Conservation (phyloP, 2,329 filamentous ascomycete species). For the Fusarium sp. region DNA sequence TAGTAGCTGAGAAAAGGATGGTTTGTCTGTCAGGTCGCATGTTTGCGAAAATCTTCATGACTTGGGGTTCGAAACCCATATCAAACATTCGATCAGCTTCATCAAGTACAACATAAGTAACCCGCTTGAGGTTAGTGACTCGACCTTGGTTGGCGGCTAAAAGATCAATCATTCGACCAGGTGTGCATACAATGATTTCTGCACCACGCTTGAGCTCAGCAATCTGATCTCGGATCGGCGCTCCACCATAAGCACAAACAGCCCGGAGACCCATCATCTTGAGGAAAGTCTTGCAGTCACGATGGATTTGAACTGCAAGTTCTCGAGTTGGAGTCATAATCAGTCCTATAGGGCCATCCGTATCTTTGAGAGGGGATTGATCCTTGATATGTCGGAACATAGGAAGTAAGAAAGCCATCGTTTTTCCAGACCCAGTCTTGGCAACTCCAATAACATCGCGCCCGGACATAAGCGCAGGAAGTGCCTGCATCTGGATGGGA, state of each 20-base stretch:
- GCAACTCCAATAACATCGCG: conserved; percentile 96
- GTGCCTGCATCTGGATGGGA: conserved; percentile 93
- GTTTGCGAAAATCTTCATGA: conserved; percentile 95
- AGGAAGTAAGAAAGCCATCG: conserved; percentile 91
- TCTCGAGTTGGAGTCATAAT: conserved; percentile 97
- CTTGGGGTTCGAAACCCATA: conserved; percentile 98
- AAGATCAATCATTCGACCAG: conserved; percentile 95
- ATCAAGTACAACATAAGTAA: conserved; percentile 95
- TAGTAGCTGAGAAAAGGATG: conserved; percentile 95
- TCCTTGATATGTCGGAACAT: conserved; percentile 99
- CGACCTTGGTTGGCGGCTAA: conserved; percentile 93
- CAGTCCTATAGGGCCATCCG: conserved; percentile 88
- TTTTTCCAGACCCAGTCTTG: conserved; percentile 98
- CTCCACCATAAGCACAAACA: conserved; percentile 94
- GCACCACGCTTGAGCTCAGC: conserved; percentile 95
- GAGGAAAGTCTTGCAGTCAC: conserved; percentile 93
- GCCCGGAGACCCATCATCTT: conserved; percentile 87
- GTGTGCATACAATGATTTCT: conserved; percentile 95
- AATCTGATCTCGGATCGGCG: conserved; percentile 97
- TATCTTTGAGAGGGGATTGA: conserved; percentile 82
- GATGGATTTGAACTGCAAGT: conserved; percentile 91
- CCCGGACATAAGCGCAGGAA: conserved; percentile 95
- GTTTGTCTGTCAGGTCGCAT: conserved; percentile 94
- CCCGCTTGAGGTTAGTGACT: conserved; percentile 88
- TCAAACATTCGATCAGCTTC: conserved; percentile 99